phyloP scores from a whole-genome alignment of 164 flowering plant genomes.

The Stephania yunnanensis region DNA sequence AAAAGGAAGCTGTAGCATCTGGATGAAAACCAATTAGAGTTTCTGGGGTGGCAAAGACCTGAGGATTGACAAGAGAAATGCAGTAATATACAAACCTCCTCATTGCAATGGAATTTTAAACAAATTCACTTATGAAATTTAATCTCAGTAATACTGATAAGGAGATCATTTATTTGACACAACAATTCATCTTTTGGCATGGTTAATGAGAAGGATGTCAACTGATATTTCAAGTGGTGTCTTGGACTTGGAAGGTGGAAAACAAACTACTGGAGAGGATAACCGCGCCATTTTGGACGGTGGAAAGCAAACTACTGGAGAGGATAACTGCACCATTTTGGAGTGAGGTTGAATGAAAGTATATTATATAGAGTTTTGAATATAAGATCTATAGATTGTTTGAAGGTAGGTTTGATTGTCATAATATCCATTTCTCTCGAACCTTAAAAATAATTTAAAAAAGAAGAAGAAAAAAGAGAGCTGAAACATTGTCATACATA shows the following conservation, averaged over 20 bases:
- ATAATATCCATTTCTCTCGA: too few relatives aligned
- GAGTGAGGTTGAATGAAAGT: too few relatives aligned
- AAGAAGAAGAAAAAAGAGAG: too few relatives aligned
- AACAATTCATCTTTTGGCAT: not conserved
- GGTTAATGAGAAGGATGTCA: not conserved
- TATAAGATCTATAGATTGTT: too few relatives aligned
- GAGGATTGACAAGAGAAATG: conserved; percentile 14
- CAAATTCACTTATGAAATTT: not conserved
- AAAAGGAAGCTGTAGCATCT: conserved; percentile 94
- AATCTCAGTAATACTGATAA: not conserved
- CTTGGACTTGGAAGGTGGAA: not conserved
- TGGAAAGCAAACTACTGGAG: not conserved
- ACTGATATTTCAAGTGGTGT: not conserved
- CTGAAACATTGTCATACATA: conserved; percentile 26
- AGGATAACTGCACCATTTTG: too few relatives aligned
- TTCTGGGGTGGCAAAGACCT: conserved; percentile 80
- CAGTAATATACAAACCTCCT: not conserved
- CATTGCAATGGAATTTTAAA: not conserved
- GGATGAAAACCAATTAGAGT: conserved; percentile 88
- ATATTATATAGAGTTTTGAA: too few relatives aligned
- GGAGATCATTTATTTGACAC: not conserved
- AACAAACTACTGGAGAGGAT: not conserved
- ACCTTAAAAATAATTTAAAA: too few relatives aligned
- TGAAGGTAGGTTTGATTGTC: too few relatives aligned
- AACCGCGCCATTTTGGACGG: too few relatives aligned